A percentile compares a stretch with the other conserved stretches of the same genome.
Conservation (phyloP, 2,329 filamentous ascomycete genomes). For the Hypoxylon sp. region DNA sequence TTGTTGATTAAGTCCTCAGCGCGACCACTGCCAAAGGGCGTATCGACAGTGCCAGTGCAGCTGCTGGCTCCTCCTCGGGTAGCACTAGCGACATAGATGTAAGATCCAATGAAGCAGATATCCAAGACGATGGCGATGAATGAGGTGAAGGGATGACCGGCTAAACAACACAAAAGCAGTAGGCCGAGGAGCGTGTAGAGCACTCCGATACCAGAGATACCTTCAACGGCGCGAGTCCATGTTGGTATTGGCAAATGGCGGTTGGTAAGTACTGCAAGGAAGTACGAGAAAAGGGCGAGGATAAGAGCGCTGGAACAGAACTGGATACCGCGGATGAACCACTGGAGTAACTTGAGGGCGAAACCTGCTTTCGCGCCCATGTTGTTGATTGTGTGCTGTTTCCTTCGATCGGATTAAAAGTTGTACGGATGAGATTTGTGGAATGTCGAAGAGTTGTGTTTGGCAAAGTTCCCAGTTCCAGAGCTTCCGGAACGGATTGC, state of each 20-base stretch:
- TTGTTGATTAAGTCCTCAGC: conserved; percentile 64
- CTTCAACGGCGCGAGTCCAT: conserved; percentile 81
- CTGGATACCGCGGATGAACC: conserved; percentile 80
- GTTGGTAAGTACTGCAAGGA: conserved; percentile 79
- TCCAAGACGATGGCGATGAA: conserved; percentile 82
- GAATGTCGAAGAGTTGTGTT: conserved; percentile 18
- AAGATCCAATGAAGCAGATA: conserved; percentile 79
- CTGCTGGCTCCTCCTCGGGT: conserved; percentile 77
- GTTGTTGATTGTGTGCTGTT: conserved; percentile 47
- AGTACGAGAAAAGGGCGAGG: conserved; percentile 87
- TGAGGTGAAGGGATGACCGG: conserved; percentile 80
- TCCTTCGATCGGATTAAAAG: conserved; percentile 16
- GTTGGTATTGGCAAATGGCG: conserved; percentile 74
- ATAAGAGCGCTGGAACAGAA: conserved; percentile 81
- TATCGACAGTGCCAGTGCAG: conserved; percentile 74
- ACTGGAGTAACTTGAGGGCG: conserved; percentile 77
- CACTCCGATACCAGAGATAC: conserved; percentile 80
- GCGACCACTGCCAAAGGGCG: conserved; percentile 77
- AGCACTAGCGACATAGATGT: conserved; percentile 85
- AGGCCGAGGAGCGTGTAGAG: conserved; percentile 82
- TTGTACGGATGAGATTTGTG: conserved; percentile 33
- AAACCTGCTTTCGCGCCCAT: conserved; percentile 73
- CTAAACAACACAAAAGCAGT: conserved; percentile 83
- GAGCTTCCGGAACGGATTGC: conserved; percentile 18
- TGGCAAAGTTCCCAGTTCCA: conserved; percentile 22